Percentiles rank a stretch among this genome's conserved stretches.
Conservation (phyloP, 805 yeast species). For the Candida oleophila region DNA sequence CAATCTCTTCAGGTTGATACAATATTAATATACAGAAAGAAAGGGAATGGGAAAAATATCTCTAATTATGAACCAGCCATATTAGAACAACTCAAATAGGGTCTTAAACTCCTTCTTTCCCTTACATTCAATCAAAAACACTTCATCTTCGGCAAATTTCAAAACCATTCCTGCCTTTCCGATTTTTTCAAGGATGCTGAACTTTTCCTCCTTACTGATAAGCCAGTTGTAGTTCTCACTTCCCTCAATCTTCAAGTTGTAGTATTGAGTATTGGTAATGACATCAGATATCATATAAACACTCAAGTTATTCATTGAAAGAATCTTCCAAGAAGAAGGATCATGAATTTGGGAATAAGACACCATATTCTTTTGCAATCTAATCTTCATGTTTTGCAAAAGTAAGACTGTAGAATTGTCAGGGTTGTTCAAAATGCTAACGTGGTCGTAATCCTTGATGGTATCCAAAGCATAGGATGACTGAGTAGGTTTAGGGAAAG, state of each 20-base stretch:
- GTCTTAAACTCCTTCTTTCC: slow-evolving; percentile 40
- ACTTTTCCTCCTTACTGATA: slow-evolving; percentile 28
- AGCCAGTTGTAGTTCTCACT: slow-evolving; percentile 27
- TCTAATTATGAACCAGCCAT: background rate
- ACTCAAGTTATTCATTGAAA: slow-evolving; percentile 37
- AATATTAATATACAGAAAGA: background rate
- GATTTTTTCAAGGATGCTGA: slow-evolving; percentile 30
- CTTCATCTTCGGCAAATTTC: slow-evolving; percentile 25
- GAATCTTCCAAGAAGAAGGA: slow-evolving; percentile 44
- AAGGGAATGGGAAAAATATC: background rate
- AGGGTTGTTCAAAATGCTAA: slow-evolving; percentile 23
- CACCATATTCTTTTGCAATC: slow-evolving; percentile 37
- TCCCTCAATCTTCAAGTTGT: slow-evolving; percentile 26
- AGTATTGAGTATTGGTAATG: slow-evolving; percentile 22
- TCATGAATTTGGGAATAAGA: slow-evolving; percentile 24
- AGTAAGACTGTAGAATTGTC: slow-evolving; percentile 21
- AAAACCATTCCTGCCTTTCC: slow-evolving; percentile 45
- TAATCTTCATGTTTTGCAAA: slow-evolving; percentile 31
- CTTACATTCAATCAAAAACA: slow-evolving; percentile 44
- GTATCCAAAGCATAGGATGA: slow-evolving; percentile 4
- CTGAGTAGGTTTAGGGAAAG: slow-evolving; percentile 3
- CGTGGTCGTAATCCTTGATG: background rate
- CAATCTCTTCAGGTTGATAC: background rate
- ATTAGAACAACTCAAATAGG: slow-evolving; percentile 21
- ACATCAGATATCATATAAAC: slow-evolving; percentile 29